Base-by-base conservation (phyloP, 2,329 filamentous ascomycete species). In the Epichloe typhina region DNA sequence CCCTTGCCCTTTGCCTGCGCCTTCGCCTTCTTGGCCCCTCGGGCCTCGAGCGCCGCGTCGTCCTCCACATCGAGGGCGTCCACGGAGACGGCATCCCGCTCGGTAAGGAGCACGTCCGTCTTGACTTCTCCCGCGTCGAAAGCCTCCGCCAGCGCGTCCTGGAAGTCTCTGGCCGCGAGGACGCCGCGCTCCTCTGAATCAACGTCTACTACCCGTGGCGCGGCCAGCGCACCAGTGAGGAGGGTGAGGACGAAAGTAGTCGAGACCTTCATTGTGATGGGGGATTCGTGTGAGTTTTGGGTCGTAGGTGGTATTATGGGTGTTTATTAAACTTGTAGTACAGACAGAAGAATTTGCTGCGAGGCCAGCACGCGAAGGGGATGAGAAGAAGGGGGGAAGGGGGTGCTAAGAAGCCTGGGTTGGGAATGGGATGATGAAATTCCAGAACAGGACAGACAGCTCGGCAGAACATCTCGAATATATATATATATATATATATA, bases 161-260 rank as follows among this genome's bases (percentile, higher is more conserved):
- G 39, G 39, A 40, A 40, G 15, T 39, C 31, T 8, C 35, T 26
- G 11, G 41, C 33, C 40, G 4, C 48, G 35, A 46, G 7, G 35
- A 46, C 13, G 35, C 17, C 41, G 50, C 45, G 45, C 21, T 38
- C 40, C 33, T 46, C 51, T 1, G 36, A 33, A 5, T 42, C 51
- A 13, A 7, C 12, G 36, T 5, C 15, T 11, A 37, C 23, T 6
- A 21, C 41, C 12, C 13, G 46, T 19, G 51, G 48, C 44, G 48
- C 39, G 47, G 51, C 51, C 51, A 52, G 51, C 51, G 47, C 51
- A 41, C 51, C 51, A 33, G 51, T 50, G 35, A 53, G 23, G 43
- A 53, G 43, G n/a, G 47, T 45, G 47, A 53, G 23, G 33, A 53
- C n/a, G 38, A 50, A 47, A 35, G 48, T 48, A 33, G 47, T 15